These are phyloP conservation scores for Lachancea lanzarotensis DNA, from an alignment of 805 yeast genomes.

Conservation along the genomic window DNA sequence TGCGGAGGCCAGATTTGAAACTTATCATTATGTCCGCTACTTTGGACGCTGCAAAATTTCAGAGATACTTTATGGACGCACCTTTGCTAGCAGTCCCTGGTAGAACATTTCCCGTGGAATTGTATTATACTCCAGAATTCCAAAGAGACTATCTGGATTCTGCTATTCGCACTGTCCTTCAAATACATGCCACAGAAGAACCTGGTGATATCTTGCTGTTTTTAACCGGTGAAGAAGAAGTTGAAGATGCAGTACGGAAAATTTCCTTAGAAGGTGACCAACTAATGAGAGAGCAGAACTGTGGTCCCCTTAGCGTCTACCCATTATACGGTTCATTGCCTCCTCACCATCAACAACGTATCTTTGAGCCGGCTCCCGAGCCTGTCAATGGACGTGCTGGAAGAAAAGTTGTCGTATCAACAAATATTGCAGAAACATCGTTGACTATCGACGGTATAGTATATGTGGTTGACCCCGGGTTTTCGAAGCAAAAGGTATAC, in stretches of 20 bases:
- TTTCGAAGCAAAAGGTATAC: constrained; percentile 92
- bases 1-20: constrained; percentile 80
- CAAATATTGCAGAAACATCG: constrained; percentile 97
- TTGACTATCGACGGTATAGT: constrained; percentile 96
- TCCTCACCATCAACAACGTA: constrained; percentile 89
- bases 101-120: constrained; percentile 95
- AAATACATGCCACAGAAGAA: constrained; percentile 94
- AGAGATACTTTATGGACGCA: constrained; percentile 79
- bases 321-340: constrained; percentile 96
- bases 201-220: constrained; percentile 85
- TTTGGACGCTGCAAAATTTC: constrained; percentile 93
- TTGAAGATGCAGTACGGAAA: constrained; percentile 92
- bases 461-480: constrained; percentile 96
- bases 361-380: constrained; percentile 84
- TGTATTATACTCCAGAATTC: constrained; percentile 93
- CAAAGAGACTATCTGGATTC: constrained; percentile 93
- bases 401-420: constrained; percentile 83
- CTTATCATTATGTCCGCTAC: constrained; percentile 97
- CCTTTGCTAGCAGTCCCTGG: constrained; percentile 97
- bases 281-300: constrained; percentile 75
- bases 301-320: constrained; percentile 85
- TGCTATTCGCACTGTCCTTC: constrained; percentile 90
- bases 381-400: constrained; percentile 84
- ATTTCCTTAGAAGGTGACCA: constrained; percentile 85
- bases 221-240: constrained; percentile 95